These are phyloP conservation scores for Apiospora phragmitis DNA, from an alignment of 2,329 filamentous ascomycete genomes.

Conservation along the genomic window DNA sequence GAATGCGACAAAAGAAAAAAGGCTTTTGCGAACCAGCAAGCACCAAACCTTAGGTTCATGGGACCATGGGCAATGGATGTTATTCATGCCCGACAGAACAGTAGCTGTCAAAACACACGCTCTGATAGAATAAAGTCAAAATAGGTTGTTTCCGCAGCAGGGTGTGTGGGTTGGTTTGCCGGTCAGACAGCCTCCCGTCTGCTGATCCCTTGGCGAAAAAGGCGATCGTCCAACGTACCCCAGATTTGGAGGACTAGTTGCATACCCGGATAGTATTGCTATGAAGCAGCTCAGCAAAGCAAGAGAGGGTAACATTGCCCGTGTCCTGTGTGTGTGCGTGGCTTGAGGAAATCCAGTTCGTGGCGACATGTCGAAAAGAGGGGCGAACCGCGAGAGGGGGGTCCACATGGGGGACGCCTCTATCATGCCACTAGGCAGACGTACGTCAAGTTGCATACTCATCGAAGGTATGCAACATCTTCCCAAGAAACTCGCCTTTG, in stretches of 20 bases:
- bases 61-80: background rate
- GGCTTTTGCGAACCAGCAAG: background rate
- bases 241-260: conserved; percentile 5
- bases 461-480: background rate
- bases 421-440: background rate
- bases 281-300: background rate
- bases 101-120: background rate
- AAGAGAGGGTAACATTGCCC: background rate
- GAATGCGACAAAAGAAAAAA: background rate
- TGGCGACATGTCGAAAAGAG: background rate
- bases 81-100: background rate
- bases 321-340: background rate
- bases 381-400: background rate
- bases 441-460: conserved; percentile 7
- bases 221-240: conserved; percentile 1
- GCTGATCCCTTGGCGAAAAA: conserved; percentile 5
- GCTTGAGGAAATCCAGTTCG: background rate
- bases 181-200: conserved; percentile 5
- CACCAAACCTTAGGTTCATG: background rate
- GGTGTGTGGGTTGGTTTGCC: background rate
- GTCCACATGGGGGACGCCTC: conserved; percentile 6
- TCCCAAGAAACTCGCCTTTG: background rate
- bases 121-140: background rate
- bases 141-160: background rate
- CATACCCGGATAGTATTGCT: background rate